Percentiles rank a stretch among this genome's conserved stretches.
Conservation (phyloP, 225 moss, liverwort and hornwort species). For the Pseudisothecium myosuroides region DNA sequence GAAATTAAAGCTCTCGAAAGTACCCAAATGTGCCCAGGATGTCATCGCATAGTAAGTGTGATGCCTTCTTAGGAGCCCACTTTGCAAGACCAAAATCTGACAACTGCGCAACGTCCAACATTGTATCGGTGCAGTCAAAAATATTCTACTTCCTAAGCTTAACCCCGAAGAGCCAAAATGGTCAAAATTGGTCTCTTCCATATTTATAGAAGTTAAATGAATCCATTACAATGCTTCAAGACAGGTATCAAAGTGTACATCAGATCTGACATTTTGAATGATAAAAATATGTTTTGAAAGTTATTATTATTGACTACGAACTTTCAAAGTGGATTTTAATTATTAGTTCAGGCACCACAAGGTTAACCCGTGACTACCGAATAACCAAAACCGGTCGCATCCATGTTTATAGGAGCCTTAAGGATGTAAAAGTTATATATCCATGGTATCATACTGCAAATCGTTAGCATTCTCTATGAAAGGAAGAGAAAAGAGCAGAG, state of each 20-base stretch:
- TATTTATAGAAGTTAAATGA: background rate
- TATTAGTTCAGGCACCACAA: background rate
- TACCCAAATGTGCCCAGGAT: slow-evolving; percentile 61
- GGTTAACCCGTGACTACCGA: background rate
- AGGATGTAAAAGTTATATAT: background rate
- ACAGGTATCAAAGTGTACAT: background rate
- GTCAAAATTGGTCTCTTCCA: background rate
- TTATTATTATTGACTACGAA: no score
- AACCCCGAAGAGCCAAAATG: background rate
- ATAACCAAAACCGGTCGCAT: background rate
- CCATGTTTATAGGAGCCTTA: background rate
- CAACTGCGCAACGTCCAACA: slow-evolving; percentile 12
- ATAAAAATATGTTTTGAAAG: no score
- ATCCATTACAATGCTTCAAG: background rate
- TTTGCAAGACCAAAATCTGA: slow-evolving; percentile 62
- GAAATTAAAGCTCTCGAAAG: background rate
- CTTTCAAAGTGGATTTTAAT: background rate
- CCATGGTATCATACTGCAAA: background rate
- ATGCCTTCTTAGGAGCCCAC: slow-evolving; percentile 38
- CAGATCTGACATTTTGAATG: background rate
- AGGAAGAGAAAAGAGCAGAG: background rate
- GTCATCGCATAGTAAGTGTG: slow-evolving; percentile 37
- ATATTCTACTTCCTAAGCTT: background rate
- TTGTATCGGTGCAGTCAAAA: background rate
- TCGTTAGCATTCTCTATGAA: background rate